A percentile compares a stretch with the other conserved stretches of the same genome.
Conservation (phyloP, 768 basidiomycete genomes). For the Xerocomellus chrysenteron region DNA sequence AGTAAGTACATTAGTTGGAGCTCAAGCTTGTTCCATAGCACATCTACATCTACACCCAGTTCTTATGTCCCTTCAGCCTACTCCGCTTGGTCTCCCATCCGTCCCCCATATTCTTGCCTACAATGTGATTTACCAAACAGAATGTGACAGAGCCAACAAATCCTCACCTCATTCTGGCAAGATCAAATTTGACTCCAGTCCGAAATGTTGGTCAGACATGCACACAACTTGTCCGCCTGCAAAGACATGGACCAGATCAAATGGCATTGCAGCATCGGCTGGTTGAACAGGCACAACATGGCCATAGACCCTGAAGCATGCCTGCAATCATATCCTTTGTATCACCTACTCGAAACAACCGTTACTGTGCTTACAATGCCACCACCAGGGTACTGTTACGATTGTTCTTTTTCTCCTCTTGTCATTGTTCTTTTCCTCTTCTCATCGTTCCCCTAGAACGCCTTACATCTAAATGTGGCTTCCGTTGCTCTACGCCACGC, state of each 20-base stretch:
- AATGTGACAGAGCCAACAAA: neutral
- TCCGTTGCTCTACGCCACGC: too few relatives aligned
- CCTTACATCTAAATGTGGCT: too few relatives aligned
- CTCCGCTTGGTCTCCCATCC: constrained; percentile 98
- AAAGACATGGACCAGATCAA: constrained; percentile 91
- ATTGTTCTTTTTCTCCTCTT: too few relatives aligned
- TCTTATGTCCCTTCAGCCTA: constrained; percentile 73
- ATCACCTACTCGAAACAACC: neutral
- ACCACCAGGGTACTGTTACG: constrained; percentile 97
- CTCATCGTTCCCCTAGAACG: too few relatives aligned
- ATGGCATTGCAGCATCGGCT: constrained; percentile 41
- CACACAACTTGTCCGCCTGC: constrained; percentile 82
- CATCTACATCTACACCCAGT: constrained; percentile 57
- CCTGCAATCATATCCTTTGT: constrained; percentile 44
- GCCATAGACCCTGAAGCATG: constrained; percentile 91
- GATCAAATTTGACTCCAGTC: constrained; percentile 86
- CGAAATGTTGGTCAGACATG: constrained; percentile 94
- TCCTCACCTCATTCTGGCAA: constrained; percentile 77
- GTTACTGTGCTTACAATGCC: constrained; percentile 64
- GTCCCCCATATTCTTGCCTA: constrained; percentile 90
- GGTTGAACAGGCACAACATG: constrained; percentile 67
- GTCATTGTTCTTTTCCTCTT: too few relatives aligned
- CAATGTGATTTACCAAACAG: neutral
- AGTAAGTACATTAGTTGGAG: too few relatives aligned
- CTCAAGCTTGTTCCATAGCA: too few relatives aligned